Evolutionary conservation across 1,284 basidiomycete species (phyloP).

Genomic region (Neotropicomus parvogracilis): DNA sequence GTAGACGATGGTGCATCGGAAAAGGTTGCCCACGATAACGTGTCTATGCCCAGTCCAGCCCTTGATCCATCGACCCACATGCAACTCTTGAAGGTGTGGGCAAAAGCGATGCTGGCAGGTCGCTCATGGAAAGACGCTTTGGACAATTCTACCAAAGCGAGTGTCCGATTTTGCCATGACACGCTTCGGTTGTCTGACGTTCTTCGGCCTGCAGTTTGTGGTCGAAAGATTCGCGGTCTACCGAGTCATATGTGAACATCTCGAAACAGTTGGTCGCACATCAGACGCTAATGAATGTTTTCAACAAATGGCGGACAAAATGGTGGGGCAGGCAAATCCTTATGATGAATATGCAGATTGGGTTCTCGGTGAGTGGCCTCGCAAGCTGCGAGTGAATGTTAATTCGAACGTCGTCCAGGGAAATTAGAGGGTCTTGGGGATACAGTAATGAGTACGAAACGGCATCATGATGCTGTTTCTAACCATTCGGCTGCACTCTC

Average conservation of each 20-base stretch:
- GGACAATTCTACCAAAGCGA: background rate
- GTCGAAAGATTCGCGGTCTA: background rate
- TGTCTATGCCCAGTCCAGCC: too few relatives aligned
- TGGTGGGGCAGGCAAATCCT: background rate
- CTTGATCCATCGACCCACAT: too few relatives aligned
- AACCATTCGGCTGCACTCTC: background rate
- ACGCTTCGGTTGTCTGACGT: too few relatives aligned
- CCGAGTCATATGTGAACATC: background rate
- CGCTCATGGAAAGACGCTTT: background rate
- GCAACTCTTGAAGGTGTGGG: background rate
- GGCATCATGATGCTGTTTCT: background rate
- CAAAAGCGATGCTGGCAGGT: background rate
- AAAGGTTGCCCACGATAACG: too few relatives aligned
- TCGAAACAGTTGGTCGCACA: background rate
- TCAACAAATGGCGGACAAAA: background rate
- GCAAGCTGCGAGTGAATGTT: too few relatives aligned
- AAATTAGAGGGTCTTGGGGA: background rate
- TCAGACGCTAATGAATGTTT: background rate
- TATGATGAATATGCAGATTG: background rate
- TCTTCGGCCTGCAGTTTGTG: background rate
- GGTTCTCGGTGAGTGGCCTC: background rate
- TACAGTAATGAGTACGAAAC: too few relatives aligned
- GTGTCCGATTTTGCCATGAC: background rate
- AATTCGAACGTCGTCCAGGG: background rate
- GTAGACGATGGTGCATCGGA: too few relatives aligned